A percentile compares a stretch with the other conserved stretches of the same genome.
phyloP scores from a whole-genome alignment of 345 rosid genomes.

The Camelina neglecta region DNA sequence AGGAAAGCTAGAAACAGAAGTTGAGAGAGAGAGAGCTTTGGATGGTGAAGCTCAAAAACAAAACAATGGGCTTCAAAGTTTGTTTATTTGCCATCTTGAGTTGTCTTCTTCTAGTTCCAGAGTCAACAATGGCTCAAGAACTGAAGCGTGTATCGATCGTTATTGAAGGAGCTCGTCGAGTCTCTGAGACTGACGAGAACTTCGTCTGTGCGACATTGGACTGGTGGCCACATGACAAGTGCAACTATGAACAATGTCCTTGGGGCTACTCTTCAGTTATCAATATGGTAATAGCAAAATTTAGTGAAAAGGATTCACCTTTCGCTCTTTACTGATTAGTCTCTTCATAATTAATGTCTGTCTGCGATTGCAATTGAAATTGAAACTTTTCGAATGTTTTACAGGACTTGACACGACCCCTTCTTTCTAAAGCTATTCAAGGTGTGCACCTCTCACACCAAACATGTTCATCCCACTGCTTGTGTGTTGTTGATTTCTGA shows the following conservation, averaged over 20 bases:
- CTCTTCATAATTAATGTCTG: neutral
- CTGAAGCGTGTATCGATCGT: constrained; percentile 49
- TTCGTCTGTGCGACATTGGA: constrained; percentile 92
- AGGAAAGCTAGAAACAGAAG: constrained; percentile 26
- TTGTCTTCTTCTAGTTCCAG: constrained; percentile 49
- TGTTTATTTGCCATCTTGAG: constrained; percentile 49
- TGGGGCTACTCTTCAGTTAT: constrained; percentile 84
- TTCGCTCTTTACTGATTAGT: neutral
- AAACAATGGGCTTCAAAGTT: constrained; percentile 52
- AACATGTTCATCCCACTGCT: neutral
- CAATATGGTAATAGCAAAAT: constrained; percentile 62
- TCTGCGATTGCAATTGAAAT: neutral
- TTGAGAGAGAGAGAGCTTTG: constrained; percentile 20
- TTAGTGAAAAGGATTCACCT: neutral
- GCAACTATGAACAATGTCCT: constrained; percentile 88
- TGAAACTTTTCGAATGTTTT: constrained; percentile 34
- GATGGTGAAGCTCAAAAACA: constrained; percentile 27
- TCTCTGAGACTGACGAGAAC: constrained; percentile 74
- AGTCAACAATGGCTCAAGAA: constrained; percentile 49
- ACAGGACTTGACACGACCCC: constrained; percentile 85
- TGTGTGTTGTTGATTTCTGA: constrained; percentile 18
- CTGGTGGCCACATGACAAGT: constrained; percentile 99
- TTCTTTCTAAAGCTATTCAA: constrained; percentile 76
- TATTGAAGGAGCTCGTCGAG: constrained; percentile 57
- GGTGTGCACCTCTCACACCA: constrained; percentile 46